These are phyloP conservation scores for Cercospora berteroae DNA, from an alignment of 2,329 filamentous ascomycete species.

Conservation along the genomic window DNA sequence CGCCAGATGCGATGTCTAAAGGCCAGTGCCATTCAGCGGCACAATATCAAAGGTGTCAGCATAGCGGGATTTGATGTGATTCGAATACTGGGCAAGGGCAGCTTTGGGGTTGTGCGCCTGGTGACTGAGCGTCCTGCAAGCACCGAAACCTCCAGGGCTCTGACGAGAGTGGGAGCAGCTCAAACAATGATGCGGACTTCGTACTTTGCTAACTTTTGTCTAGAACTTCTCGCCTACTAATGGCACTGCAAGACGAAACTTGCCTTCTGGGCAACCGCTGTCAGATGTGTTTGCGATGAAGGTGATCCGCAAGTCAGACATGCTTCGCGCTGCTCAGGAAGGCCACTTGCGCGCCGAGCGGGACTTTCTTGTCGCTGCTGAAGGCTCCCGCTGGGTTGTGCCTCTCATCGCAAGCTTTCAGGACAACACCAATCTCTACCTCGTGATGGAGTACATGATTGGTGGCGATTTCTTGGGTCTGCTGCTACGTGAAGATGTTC, in stretches of 20 bases:
- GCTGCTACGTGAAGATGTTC: conserved; percentile 77
- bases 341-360: conserved; percentile 87
- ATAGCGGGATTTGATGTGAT: conserved; percentile 73
- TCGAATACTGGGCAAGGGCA: conserved; percentile 84
- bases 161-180: not conserved
- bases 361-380: conserved; percentile 85
- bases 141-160: not conserved
- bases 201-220: not conserved
- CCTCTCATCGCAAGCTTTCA: conserved; percentile 87
- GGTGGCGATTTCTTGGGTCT: conserved; percentile 90
- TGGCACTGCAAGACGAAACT: conserved; percentile 30
- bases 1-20: conserved; percentile 71
- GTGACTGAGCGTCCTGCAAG: conserved; percentile 59
- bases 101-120: conserved; percentile 86
- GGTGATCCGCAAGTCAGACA: conserved; percentile 88
- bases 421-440: conserved; percentile 77
- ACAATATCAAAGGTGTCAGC: conserved; percentile 51
- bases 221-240: conserved; percentile 26
- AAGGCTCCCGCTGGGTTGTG: conserved; percentile 87
- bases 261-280: conserved; percentile 32
- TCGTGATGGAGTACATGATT: conserved; percentile 98
- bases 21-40: conserved; percentile 54
- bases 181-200: not conserved
- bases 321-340: conserved; percentile 88
- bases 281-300: conserved; percentile 90